Conservation (phyloP, 2,329 filamentous ascomycete genomes). For the Ophiostoma novo-ulmi region DNA sequence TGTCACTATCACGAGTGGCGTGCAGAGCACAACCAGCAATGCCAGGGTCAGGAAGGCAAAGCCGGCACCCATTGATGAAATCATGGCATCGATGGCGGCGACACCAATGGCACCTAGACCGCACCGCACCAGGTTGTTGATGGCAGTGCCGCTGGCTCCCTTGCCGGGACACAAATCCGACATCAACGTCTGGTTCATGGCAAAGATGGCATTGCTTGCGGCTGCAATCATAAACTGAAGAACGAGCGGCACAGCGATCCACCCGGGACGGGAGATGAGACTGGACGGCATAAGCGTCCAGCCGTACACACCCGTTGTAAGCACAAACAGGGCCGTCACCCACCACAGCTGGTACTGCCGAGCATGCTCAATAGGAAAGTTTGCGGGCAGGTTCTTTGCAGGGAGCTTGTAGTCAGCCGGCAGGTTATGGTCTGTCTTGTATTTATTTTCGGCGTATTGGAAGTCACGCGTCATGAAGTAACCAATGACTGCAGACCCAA, state of each 20-base stretch:
- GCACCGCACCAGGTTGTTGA: constrained; percentile 1
- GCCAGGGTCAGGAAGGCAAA: neutral
- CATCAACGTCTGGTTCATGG: neutral
- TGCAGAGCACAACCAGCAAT: neutral
- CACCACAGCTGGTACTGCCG: neutral
- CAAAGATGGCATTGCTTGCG: neutral
- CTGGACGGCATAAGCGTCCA: neutral
- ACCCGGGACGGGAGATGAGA: neutral
- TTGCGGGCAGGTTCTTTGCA: neutral
- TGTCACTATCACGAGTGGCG: neutral
- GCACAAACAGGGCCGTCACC: neutral
- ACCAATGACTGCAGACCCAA: neutral
- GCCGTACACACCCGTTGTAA: neutral
- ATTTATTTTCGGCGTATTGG: neutral
- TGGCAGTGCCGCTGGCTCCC: neutral
- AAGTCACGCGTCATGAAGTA: neutral
- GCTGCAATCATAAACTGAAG: neutral
- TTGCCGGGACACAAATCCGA: neutral
- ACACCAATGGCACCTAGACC: neutral
- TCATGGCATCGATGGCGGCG: neutral
- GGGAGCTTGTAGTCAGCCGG: neutral
- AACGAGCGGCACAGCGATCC: neutral
- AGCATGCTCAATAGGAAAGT: neutral
- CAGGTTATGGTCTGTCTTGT: neutral
- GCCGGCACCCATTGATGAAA: neutral